Evolutionary conservation across 306 rosid genomes (phyloP).

Genomic region (Mimosa bimucronata): DNA sequence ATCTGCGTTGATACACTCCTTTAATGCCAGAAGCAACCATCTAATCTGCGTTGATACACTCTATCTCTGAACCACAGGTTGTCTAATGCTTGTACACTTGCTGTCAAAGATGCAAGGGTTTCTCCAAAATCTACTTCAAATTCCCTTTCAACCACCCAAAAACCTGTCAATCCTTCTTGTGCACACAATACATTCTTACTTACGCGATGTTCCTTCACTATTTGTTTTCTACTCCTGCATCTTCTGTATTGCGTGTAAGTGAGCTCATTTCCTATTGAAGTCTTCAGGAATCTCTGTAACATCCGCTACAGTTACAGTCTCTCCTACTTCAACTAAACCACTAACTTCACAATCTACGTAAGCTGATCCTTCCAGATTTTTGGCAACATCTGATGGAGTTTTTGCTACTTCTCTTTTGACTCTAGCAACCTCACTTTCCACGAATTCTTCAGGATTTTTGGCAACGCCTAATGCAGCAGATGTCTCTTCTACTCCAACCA

Average conservation of each 20-base stretch:
- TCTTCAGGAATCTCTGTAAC: conserved; percentile 23
- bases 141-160: too few species aligned
- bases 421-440: conserved; percentile 23
- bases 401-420: conserved; percentile 27
- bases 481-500: conserved; percentile 35
- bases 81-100: not conserved
- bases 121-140: too few species aligned
- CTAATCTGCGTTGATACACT: not conserved
- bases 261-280: conserved; percentile 15
- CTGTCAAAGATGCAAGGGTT: too few species aligned
- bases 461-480: not conserved
- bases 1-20: not conserved
- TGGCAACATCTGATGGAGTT: not conserved
- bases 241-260: conserved; percentile 30
- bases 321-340: not conserved
- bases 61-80: not conserved
- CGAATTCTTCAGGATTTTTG: conserved; percentile 19
- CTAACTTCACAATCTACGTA: conserved; percentile 7
- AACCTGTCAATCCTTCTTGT: too few species aligned
- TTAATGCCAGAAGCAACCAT: not conserved
- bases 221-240: conserved; percentile 2
- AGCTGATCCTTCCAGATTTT: conserved; percentile 19
- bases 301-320: conserved; percentile 34
- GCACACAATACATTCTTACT: conserved; percentile 28
- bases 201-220: not conserved